phyloP scores from a whole-genome alignment of 2,329 filamentous ascomycete genomes.

The Phaeoacremonium minimum region DNA sequence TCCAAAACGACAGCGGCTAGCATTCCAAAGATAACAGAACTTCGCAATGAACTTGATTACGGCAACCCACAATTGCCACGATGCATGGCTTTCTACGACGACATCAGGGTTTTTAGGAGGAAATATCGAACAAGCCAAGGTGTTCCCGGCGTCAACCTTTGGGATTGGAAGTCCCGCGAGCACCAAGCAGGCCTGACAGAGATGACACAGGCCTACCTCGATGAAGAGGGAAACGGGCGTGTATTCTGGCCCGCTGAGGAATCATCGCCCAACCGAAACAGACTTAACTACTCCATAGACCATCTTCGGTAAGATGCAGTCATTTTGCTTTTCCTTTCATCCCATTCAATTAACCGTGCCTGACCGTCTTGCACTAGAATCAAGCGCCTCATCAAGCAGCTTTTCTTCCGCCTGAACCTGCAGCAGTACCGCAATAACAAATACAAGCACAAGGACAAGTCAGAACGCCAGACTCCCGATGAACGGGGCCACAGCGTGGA shows the following conservation, averaged over 20 bases:
- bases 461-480: neutral
- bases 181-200: conserved; percentile 5
- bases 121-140: conserved; percentile 2
- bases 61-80: neutral
- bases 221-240: conserved; percentile 2
- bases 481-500: neutral
- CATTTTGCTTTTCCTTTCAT: no score
- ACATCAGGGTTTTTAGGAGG: conserved; percentile 3
- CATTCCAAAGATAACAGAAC: conserved; percentile 2
- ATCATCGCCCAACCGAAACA: neutral
- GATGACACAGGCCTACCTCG: conserved; percentile 5
- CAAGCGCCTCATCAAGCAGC: conserved; percentile 4
- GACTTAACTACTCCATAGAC: conserved; percentile 2
- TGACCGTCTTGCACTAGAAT: no score
- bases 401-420: conserved; percentile 7
- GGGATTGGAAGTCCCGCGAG: conserved; percentile 5
- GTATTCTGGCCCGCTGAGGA: conserved; percentile 6
- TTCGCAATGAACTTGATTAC: conserved; percentile 4
- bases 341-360: no score
- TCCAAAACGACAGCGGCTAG: neutral
- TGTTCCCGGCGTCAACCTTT: conserved; percentile 1
- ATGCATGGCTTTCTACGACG: conserved; percentile 4
- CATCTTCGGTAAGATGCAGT: neutral
- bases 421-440: conserved; percentile 5
- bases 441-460: conserved; percentile 2